Conservation (phyloP, 1,284 basidiomycete genomes). For the Abortiporus biennis region DNA sequence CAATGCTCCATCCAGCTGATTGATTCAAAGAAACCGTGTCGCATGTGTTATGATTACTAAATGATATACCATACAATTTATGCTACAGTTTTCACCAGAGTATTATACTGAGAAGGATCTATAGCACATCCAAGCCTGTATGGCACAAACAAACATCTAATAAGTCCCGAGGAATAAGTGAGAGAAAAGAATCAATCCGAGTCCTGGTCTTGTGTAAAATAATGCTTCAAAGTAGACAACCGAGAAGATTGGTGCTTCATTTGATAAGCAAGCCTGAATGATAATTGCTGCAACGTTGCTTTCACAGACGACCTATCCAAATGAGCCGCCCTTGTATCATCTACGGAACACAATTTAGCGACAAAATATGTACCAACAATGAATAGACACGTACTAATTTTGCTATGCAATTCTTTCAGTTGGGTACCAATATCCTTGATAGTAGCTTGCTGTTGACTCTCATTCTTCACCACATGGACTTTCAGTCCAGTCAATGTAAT, state of each 20-base stretch:
- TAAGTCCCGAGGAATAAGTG: neutral
- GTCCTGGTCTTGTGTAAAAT: too few relatives aligned
- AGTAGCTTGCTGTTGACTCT: slow-evolving; percentile 1
- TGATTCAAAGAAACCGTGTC: too few relatives aligned
- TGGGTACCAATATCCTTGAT: slow-evolving; percentile 13
- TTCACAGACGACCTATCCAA: slow-evolving; percentile 69
- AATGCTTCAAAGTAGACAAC: too few relatives aligned
- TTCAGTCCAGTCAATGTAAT: slow-evolving; percentile 51
- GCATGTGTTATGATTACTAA: too few relatives aligned
- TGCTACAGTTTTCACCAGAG: too few relatives aligned
- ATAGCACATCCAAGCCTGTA: too few relatives aligned
- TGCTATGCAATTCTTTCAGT: slow-evolving; percentile 41
- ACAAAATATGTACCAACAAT: neutral
- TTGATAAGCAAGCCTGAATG: slow-evolving; percentile 60
- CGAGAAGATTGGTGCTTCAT: too few relatives aligned
- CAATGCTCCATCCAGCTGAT: too few relatives aligned
- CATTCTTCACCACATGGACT: slow-evolving; percentile 38
- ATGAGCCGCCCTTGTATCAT: slow-evolving; percentile 64
- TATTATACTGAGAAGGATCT: too few relatives aligned
- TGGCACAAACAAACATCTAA: neutral
- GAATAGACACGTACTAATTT: slow-evolving; percentile 47
- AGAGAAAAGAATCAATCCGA: neutral
- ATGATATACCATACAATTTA: too few relatives aligned
- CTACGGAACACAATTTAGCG: slow-evolving; percentile 28
- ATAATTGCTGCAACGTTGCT: slow-evolving; percentile 53